phyloP scores from a whole-genome alignment of 1,139 yeast species.

The Pichia sp. region DNA sequence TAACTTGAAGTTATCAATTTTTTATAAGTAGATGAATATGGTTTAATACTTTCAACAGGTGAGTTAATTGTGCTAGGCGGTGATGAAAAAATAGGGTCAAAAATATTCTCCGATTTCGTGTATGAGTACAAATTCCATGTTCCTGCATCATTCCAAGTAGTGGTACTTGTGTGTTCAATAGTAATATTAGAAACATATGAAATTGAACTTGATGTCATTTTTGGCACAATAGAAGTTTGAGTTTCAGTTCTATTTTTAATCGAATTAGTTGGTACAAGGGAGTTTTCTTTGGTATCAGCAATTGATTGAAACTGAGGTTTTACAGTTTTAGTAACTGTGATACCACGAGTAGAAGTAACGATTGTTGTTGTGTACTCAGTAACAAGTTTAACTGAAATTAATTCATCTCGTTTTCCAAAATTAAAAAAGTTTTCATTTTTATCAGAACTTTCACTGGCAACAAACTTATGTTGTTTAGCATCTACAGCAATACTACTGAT shows the following conservation, averaged over 20 bases:
- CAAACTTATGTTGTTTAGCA: too few relatives aligned
- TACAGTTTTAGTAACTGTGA: slow-evolving; percentile 3
- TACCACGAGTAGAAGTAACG: slow-evolving; percentile 5
- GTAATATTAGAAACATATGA: not conserved
- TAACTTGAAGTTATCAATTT: slow-evolving; percentile 1
- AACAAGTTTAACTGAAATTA: slow-evolving; percentile 3
- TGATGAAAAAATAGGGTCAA: not conserved
- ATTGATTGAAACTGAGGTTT: not conserved
- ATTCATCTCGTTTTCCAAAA: not conserved
- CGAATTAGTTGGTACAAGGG: not conserved
- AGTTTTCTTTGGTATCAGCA: not conserved
- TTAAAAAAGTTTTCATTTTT: not conserved
- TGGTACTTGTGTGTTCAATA: not conserved
- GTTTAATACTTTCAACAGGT: not conserved
- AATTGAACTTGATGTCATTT: not conserved
- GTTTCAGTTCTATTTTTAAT: not conserved
- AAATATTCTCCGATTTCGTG: slow-evolving; percentile 1
- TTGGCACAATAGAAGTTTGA: not conserved
- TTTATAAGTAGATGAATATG: not conserved
- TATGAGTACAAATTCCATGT: slow-evolving; percentile 13
- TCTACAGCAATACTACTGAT: too few relatives aligned
- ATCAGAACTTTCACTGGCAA: slow-evolving; percentile 21
- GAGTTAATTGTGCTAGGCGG: not conserved
- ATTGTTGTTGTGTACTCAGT: slow-evolving; percentile 14
- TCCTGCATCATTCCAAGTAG: not conserved